Conservation (phyloP, 2,329 filamentous ascomycete species). For the Colletotrichum kahawae region DNA sequence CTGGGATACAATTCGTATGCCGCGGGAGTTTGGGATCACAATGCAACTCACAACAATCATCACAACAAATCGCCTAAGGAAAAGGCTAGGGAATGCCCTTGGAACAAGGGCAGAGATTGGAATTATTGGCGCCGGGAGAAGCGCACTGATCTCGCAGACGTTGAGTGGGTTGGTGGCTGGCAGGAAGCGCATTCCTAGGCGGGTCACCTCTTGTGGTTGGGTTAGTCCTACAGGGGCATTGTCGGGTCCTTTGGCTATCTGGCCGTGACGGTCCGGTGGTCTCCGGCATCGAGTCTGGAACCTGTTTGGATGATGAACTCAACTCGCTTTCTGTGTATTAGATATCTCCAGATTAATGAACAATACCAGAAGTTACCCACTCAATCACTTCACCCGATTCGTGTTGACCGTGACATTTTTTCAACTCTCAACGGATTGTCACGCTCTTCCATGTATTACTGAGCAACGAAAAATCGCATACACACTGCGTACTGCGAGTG, state of each 20-base stretch:
- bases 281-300: neutral
- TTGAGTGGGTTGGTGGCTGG: slow-evolving; percentile 97
- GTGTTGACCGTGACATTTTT: neutral
- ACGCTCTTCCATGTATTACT: neutral
- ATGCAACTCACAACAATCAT: slow-evolving; percentile 39
- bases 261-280: neutral
- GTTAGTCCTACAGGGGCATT: slow-evolving; percentile 35
- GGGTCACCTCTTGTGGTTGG: slow-evolving; percentile 66
- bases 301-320: slow-evolving; percentile 40
- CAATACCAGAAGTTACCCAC: slow-evolving; percentile 74
- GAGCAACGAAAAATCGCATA: neutral
- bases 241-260: neutral
- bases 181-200: slow-evolving; percentile 59
- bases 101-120: slow-evolving; percentile 64
- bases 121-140: slow-evolving; percentile 66
- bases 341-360: slow-evolving; percentile 50
- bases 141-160: slow-evolving; percentile 73
- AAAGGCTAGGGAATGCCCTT: slow-evolving; percentile 57
- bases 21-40: slow-evolving; percentile 53
- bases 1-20: slow-evolving; percentile 54
- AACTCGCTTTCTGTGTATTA: slow-evolving; percentile 72
- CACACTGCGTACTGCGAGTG: neutral
- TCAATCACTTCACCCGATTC: slow-evolving; percentile 36
- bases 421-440: neutral
- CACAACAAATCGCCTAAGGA: slow-evolving; percentile 49